Percentiles rank a stretch among this genome's conserved stretches.
Conservation (phyloP, 208 protist species). For the Crithidia bombi region DNA sequence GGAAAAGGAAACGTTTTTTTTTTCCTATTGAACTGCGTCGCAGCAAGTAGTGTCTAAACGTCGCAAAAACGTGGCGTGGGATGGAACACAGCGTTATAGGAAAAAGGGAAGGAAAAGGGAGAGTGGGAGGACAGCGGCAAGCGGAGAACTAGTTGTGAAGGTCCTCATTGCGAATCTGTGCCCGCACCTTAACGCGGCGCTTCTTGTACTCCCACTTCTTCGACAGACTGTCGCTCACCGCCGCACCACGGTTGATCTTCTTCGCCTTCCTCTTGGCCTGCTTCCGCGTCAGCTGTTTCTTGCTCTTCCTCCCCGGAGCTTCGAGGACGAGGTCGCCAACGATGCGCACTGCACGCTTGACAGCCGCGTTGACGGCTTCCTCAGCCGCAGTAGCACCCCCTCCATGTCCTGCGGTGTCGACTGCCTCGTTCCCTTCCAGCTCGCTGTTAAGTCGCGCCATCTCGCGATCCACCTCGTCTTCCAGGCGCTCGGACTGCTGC, state of each 20-base stretch:
- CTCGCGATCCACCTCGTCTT: constrained; percentile 69
- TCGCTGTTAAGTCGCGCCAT: constrained; percentile 55
- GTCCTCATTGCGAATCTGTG: constrained; percentile 83
- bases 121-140: not conserved
- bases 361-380: constrained; percentile 18
- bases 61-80: too few species aligned
- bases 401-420: not conserved
- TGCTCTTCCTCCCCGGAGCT: constrained; percentile 51
- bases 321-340: constrained; percentile 75
- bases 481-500: constrained; percentile 42
- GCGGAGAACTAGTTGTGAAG: constrained; percentile 48
- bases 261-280: constrained; percentile 74
- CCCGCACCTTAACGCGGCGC: constrained; percentile 82
- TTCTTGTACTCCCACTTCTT: constrained; percentile 85
- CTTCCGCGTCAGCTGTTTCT: constrained; percentile 80
- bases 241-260: constrained; percentile 54
- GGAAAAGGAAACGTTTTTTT: not conserved
- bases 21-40: too few species aligned
- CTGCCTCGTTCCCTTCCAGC: constrained; percentile 19
- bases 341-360: constrained; percentile 52
- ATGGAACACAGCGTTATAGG: not conserved
- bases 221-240: constrained; percentile 52
- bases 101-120: not conserved
- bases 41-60: too few species aligned
- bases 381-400: not conserved